Conservation (phyloP, 768 basidiomycete species). For the Lactarius pseudohatsudake region DNA sequence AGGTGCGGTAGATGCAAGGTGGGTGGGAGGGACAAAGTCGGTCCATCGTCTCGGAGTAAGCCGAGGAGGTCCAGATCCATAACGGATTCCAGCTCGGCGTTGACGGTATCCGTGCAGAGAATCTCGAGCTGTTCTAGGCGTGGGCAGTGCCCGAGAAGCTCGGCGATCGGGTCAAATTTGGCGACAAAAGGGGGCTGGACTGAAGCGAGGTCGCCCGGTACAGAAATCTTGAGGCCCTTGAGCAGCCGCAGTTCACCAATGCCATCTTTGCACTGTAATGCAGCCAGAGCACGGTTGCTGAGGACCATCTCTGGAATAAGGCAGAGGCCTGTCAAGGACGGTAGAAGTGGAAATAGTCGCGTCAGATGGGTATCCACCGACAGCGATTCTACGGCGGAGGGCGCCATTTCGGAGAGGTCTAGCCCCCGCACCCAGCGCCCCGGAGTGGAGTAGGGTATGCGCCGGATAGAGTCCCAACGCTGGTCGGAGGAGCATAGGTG, state of each 20-base stretch:
- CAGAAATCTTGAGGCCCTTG: constrained; percentile 23
- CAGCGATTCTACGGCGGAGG: constrained; percentile 46
- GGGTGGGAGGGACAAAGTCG: constrained; percentile 35
- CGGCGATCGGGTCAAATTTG: constrained; percentile 6
- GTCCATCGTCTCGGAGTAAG: constrained; percentile 9
- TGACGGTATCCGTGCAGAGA: constrained; percentile 19
- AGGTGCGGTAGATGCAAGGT: constrained; percentile 58
- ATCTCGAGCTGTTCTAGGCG: constrained; percentile 29
- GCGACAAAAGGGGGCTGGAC: background rate
- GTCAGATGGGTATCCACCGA: constrained; percentile 63
- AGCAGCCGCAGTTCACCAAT: constrained; percentile 24
- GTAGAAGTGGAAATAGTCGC: constrained; percentile 56
- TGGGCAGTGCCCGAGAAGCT: constrained; percentile 18
- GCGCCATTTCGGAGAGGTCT: constrained; percentile 58
- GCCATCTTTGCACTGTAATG: constrained; percentile 24
- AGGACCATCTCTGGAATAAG: constrained; percentile 21
- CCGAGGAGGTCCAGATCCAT: constrained; percentile 5
- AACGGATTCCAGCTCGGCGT: constrained; percentile 10
- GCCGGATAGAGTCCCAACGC: constrained; percentile 84
- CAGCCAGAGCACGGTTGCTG: constrained; percentile 22
- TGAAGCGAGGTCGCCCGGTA: constrained; percentile 16
- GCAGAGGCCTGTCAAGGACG: constrained; percentile 29
- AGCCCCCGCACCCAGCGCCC: constrained; percentile 83
- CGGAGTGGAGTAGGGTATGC: constrained; percentile 84
- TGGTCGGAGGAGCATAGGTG: constrained; percentile 62